These are phyloP conservation scores for Geotrichum klebahnii DNA, from an alignment of 1,139 yeast species.

Conservation along the genomic window DNA sequence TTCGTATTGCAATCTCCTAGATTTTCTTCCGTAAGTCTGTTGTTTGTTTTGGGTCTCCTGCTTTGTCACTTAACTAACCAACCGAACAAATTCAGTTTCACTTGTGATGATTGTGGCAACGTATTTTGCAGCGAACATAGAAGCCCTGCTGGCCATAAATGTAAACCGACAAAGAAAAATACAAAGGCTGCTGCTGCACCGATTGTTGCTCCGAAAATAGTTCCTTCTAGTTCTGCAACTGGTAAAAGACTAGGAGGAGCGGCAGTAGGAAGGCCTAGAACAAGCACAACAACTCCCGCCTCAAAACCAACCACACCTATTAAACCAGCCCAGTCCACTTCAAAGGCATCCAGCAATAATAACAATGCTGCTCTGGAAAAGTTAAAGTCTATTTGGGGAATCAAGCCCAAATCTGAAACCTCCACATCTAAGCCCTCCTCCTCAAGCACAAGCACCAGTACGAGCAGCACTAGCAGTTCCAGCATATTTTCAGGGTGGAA, in stretches of 20 bases:
- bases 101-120: slow-evolving; percentile 49
- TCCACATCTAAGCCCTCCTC: slow-evolving; percentile 2
- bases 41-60: slow-evolving; percentile 3
- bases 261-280: too few relatives aligned
- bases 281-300: background rate
- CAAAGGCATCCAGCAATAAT: slow-evolving; percentile 8
- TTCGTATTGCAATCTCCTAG: slow-evolving; percentile 47
- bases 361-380: slow-evolving; percentile 19
- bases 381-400: slow-evolving; percentile 18
- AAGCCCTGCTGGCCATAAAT: slow-evolving; percentile 46
- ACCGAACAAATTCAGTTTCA: slow-evolving; percentile 35
- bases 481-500: slow-evolving; percentile 17
- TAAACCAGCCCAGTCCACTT: background rate
- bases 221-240: slow-evolving; percentile 8
- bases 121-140: slow-evolving; percentile 52
- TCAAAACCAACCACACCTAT: slow-evolving; percentile 2
- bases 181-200: slow-evolving; percentile 4
- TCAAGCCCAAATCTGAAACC: too few relatives aligned
- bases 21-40: slow-evolving; percentile 47
- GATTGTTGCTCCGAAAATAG: background rate
- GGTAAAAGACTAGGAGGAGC: slow-evolving; percentile 5
- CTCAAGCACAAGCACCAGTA: slow-evolving; percentile 4
- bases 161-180: slow-evolving; percentile 29
- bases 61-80: too few relatives aligned
- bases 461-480: background rate